Percentiles rank a stretch among this genome's conserved stretches.
These are phyloP conservation scores for Rutstroemia sp. DNA, from an alignment of 2,329 filamentous ascomycete species.

Conservation along the genomic window DNA sequence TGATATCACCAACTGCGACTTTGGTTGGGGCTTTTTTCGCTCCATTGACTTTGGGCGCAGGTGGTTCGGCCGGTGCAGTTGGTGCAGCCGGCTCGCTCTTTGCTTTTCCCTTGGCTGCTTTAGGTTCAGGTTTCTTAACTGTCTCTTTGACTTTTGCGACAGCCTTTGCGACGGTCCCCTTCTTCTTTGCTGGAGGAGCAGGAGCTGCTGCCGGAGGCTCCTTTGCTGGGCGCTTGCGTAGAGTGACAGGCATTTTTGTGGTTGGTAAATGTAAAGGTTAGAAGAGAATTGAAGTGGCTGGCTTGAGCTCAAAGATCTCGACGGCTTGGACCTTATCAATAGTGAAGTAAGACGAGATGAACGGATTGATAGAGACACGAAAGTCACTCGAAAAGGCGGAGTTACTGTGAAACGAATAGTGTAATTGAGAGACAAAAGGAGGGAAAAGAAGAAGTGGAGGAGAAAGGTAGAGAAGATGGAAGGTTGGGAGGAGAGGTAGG, in stretches of 20 bases:
- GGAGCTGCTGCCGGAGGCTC: slow-evolving; percentile 36
- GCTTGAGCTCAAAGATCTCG: slow-evolving; percentile 6
- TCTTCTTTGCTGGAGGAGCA: slow-evolving; percentile 41
- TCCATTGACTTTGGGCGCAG: slow-evolving; percentile 28
- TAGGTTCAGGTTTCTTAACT: background rate
- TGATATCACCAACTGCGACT: slow-evolving; percentile 45
- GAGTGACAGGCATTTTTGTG: slow-evolving; percentile 47
- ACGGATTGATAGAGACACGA: no score
- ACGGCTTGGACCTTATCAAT: background rate
- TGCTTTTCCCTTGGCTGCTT: background rate
- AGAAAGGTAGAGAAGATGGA: background rate
- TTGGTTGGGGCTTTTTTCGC: slow-evolving; percentile 20
- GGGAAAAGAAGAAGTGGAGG: no score
- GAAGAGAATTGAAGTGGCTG: slow-evolving; percentile 10
- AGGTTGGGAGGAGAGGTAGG: slow-evolving; percentile 8
- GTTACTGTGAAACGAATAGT: no score
- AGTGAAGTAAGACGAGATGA: no score
- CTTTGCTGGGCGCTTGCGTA: slow-evolving; percentile 55
- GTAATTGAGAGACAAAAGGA: no score
- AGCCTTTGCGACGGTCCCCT: slow-evolving; percentile 34
- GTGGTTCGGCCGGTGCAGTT: slow-evolving; percentile 12
- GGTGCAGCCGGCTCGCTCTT: slow-evolving; percentile 24
- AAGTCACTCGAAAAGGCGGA: no score
- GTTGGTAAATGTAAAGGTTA: background rate
- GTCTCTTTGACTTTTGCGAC: slow-evolving; percentile 32